Evolutionary conservation across 306 rosid genomes (phyloP), one percentile per base, ranked within the genome.

Genomic region (Lathyrus sativus): DNA sequence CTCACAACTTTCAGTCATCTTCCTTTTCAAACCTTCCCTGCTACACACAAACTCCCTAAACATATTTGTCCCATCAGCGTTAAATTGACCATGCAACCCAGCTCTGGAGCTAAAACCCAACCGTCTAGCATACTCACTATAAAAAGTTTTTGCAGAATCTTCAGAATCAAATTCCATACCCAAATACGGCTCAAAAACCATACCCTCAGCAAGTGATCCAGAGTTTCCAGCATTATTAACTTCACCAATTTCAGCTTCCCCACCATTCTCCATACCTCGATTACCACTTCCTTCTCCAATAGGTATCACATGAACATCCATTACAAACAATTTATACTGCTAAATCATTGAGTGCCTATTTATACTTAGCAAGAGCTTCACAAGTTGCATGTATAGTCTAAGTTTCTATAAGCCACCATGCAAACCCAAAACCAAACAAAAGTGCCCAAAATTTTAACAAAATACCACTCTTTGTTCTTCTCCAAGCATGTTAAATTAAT

Each of bases 101-200:
- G 78, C 79, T 87, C 85, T 92, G 60, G 87, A 73, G 73, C 69
- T 79, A 73, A 89, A 92, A 9, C 98, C 98, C 44, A 73, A 71
- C 0, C 82, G 69, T 72, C 85, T 84, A 58, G 95, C 96, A 83
- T 89, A 92, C 44, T 89, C 96, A 28, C 51, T 53, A 66, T 86
- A 92, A 68, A 81, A 92, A 54, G 62, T 70, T 80, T 81, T 86
- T 4, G 96, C 96, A 53, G 80, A 83, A 26, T 87, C 92, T 75
- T 89, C 92, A 2, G 95, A 81, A 70, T 80, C 95, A 72, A 92
- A 92, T 45, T 81, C 91, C 98, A 88, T 78, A 62, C 96, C 95
- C 59, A 92, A 82, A 63, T 69, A 73, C 10, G 96, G 98, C 77
- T 85, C 95, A 1, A 60, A 26, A 62, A 76, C 38, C 33, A 76